phyloP scores from a whole-genome alignment of 2,329 filamentous ascomycete species.

The Fusarium tricinctum region DNA sequence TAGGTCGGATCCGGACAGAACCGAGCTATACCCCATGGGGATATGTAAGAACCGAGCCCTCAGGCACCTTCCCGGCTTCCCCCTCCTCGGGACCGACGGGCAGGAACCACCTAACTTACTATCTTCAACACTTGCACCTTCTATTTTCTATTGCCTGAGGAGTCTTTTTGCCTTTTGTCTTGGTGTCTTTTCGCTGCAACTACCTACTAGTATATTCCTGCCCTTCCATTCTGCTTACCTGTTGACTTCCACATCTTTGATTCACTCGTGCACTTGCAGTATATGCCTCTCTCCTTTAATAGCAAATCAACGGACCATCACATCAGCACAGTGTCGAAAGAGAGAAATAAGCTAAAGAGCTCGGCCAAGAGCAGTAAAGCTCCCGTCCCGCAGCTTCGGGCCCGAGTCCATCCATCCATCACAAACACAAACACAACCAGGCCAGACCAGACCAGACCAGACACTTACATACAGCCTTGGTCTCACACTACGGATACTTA shows the following conservation, averaged over 20 bases:
- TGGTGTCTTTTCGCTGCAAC: background rate
- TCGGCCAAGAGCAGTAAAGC: slow-evolving; percentile 24
- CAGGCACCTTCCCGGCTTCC: slow-evolving; percentile 17
- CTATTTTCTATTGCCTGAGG: slow-evolving; percentile 17
- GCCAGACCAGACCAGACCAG: too few relatives aligned
- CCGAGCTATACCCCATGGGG: slow-evolving; percentile 42
- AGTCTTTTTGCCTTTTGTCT: background rate
- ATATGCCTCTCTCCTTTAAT: background rate
- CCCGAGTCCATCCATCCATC: slow-evolving; percentile 22
- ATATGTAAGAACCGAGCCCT: background rate
- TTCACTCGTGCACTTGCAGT: background rate
- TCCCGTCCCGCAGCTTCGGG: slow-evolving; percentile 27
- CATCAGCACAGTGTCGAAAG: background rate
- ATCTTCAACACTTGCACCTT: slow-evolving; percentile 12
- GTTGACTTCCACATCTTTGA: too few relatives aligned
- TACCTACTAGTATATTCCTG: too few relatives aligned
- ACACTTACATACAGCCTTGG: too few relatives aligned
- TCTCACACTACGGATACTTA: background rate
- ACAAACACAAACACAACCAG: slow-evolving; percentile 16
- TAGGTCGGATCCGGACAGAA: slow-evolving; percentile 40
- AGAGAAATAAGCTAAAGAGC: slow-evolving; percentile 7
- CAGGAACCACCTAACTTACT: slow-evolving; percentile 13
- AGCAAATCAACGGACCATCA: background rate
- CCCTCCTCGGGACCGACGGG: slow-evolving; percentile 47
- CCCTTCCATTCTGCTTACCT: background rate